phyloP scores from a whole-genome alignment of 345 rosid species.

The Brassica nigra region DNA sequence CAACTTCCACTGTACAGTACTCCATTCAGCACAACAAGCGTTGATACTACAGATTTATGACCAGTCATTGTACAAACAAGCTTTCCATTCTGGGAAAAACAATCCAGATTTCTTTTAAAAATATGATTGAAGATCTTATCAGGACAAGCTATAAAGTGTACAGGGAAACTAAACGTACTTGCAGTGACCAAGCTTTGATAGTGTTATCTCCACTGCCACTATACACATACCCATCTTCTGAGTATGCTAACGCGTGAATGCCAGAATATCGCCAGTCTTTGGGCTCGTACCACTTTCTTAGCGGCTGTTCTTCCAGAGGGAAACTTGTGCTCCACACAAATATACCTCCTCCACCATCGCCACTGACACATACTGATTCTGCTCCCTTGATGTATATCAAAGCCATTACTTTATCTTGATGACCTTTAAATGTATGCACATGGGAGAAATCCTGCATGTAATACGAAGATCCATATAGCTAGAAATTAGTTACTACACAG shows the following conservation, averaged over 20 bases:
- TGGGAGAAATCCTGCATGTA: conserved; percentile 77
- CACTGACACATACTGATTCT: conserved; percentile 70
- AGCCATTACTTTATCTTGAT: conserved; percentile 83
- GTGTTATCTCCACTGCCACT: conserved; percentile 92
- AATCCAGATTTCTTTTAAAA: conserved; percentile 1
- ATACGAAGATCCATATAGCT: conserved; percentile 14
- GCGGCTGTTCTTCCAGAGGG: conserved; percentile 64
- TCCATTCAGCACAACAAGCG: conserved; percentile 59
- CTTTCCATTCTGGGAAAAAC: conserved; percentile 61
- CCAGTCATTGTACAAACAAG: conserved; percentile 75
- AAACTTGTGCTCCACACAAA: conserved; percentile 64
- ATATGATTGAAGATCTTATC: conserved; percentile 5
- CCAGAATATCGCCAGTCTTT: conserved; percentile 97
- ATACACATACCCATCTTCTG: conserved; percentile 65
- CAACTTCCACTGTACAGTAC: conserved; percentile 91
- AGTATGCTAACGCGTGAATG: conserved; percentile 69
- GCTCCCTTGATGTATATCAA: conserved; percentile 65
- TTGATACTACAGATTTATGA: conserved; percentile 85
- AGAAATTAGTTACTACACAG: background rate
- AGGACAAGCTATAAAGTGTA: background rate
- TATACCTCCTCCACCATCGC: conserved; percentile 87
- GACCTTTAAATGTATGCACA: conserved; percentile 78
- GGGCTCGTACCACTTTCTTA: conserved; percentile 80
- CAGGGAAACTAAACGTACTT: conserved; percentile 47
- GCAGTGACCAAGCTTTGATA: conserved; percentile 84